A percentile compares a stretch with the other conserved stretches of the same genome.
phyloP scores from a whole-genome alignment of 345 rosid genomes.

The Schrenkiella parvula region DNA sequence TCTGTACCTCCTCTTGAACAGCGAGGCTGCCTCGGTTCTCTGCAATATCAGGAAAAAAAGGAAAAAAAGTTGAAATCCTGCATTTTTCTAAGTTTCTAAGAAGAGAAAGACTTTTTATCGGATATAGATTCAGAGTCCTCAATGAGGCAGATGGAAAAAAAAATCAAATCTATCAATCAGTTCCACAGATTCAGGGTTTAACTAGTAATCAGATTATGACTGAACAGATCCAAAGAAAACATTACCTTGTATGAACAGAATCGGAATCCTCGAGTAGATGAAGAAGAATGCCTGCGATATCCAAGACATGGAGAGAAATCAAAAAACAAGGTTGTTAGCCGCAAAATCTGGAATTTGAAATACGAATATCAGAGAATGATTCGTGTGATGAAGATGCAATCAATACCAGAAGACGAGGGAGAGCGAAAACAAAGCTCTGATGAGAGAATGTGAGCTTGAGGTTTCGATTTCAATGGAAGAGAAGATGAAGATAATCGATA shows the following conservation, averaged over 20 bases:
- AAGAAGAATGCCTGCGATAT: conserved; percentile 40
- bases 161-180: background rate
- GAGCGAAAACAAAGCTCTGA: conserved; percentile 1
- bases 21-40: conserved; percentile 35
- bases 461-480: background rate
- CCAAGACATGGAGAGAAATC: conserved; percentile 36
- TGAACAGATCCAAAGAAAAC: background rate
- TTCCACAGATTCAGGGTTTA: background rate
- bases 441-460: background rate
- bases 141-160: background rate
- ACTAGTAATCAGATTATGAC: too few relatives aligned
- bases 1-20: conserved; percentile 28
- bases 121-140: background rate
- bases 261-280: conserved; percentile 26
- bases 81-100: background rate
- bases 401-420: conserved; percentile 19
- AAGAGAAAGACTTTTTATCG: background rate
- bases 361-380: background rate
- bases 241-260: conserved; percentile 47
- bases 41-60: conserved; percentile 23
- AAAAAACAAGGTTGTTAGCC: conserved; percentile 22
- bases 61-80: background rate
- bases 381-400: background rate
- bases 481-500: conserved; percentile 9
- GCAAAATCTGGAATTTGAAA: background rate